These are phyloP conservation scores for Neurospora sp. DNA, from an alignment of 495 filamentous ascomycete species.

Conservation along the genomic window DNA sequence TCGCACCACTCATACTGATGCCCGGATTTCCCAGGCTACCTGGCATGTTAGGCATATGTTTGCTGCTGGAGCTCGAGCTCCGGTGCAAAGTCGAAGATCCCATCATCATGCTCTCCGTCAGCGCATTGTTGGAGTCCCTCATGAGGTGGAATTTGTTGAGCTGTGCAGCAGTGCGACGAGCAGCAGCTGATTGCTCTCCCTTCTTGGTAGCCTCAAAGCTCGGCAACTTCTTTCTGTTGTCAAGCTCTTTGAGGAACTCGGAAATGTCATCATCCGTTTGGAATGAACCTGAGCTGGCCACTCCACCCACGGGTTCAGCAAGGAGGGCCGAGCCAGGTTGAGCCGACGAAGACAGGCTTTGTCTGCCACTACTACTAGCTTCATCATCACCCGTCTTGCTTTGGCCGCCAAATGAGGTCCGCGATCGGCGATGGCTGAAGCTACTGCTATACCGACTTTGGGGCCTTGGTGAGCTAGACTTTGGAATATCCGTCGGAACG, in stretches of 20 bases:
- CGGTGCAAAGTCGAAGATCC: constrained; percentile 66
- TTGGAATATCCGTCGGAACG: constrained; percentile 43
- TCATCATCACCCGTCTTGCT: constrained; percentile 69
- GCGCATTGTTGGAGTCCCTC: constrained; percentile 72
- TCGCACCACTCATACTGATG: constrained; percentile 42
- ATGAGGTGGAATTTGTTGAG: constrained; percentile 71
- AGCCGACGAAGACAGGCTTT: constrained; percentile 72
- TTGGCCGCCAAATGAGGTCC: constrained; percentile 61
- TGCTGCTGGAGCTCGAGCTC: constrained; percentile 73
- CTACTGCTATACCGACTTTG: constrained; percentile 74
- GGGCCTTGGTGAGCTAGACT: constrained; percentile 49
- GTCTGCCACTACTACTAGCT: constrained; percentile 75
- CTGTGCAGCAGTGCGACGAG: constrained; percentile 55
- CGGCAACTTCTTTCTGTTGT: constrained; percentile 67
- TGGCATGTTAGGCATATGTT: constrained; percentile 73
- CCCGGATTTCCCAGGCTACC: constrained; percentile 66
- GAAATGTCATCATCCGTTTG: constrained; percentile 85
- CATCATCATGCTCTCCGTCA: constrained; percentile 82
- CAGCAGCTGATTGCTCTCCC: constrained; percentile 45
- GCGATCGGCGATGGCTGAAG: constrained; percentile 57
- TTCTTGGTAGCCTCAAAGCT: constrained; percentile 52
- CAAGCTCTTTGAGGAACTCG: constrained; percentile 80
- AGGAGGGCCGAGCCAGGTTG: constrained; percentile 81
- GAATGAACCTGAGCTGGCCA: constrained; percentile 66
- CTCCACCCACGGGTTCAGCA: constrained; percentile 52